These are phyloP conservation scores for Vanrija humicola DNA, from an alignment of 1,284 basidiomycete genomes.

Conservation along the genomic window DNA sequence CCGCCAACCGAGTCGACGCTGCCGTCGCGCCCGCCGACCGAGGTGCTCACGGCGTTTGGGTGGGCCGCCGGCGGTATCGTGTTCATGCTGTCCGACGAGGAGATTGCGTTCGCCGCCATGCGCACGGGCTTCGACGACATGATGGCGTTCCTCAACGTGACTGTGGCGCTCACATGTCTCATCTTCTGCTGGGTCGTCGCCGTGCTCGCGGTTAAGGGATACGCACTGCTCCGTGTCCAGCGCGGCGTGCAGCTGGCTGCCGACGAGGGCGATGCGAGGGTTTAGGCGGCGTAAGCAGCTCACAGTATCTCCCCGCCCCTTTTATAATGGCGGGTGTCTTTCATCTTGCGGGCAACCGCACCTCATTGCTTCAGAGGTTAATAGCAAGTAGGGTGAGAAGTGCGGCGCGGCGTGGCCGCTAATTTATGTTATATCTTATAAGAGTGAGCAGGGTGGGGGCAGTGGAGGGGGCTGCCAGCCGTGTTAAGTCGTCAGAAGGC, in stretches of 20 bases:
- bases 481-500: too few relatives aligned
- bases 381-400: too few relatives aligned
- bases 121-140: conserved; percentile 77
- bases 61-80: conserved; percentile 78
- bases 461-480: too few relatives aligned
- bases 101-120: conserved; percentile 88
- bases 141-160: conserved; percentile 47
- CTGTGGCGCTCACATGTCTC: conserved; percentile 73
- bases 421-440: too few relatives aligned
- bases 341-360: too few relatives aligned
- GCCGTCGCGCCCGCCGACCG: conserved; percentile 90
- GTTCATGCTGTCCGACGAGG: conserved; percentile 90
- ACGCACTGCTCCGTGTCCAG: conserved; percentile 47
- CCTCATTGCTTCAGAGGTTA: too few relatives aligned
- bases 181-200: conserved; percentile 73
- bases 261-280: conserved; percentile 3
- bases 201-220: conserved; percentile 73
- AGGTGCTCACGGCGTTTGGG: conserved; percentile 82
- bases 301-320: too few relatives aligned
- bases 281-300: neutral
- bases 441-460: too few relatives aligned
- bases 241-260: conserved; percentile 10
- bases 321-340: too few relatives aligned
- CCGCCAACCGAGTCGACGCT: conserved; percentile 60
- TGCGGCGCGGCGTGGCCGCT: too few relatives aligned